Conservation (phyloP, 2,329 filamentous ascomycete genomes). For the Fusarium luffae region DNA sequence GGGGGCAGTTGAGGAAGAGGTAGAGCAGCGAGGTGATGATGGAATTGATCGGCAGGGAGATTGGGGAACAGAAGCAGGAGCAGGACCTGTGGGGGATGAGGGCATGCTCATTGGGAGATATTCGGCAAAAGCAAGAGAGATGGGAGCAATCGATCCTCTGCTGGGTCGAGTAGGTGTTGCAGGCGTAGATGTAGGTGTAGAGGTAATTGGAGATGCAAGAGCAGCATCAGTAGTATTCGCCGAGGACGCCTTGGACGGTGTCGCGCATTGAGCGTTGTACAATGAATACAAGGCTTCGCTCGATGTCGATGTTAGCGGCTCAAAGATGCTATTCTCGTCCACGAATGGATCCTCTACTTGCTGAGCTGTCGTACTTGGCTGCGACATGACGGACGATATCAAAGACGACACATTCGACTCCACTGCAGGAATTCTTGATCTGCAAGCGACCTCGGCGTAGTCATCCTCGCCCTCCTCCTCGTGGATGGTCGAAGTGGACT, state of each 20-base stretch:
- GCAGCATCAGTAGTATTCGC: slow-evolving; percentile 15
- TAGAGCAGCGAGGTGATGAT: slow-evolving; percentile 42
- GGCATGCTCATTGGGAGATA: slow-evolving; percentile 26
- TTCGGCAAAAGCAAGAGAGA: slow-evolving; percentile 26
- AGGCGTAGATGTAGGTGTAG: slow-evolving; percentile 18
- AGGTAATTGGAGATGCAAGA: slow-evolving; percentile 7
- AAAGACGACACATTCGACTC: slow-evolving; percentile 30
- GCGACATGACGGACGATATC: slow-evolving; percentile 30
- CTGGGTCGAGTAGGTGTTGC: slow-evolving; percentile 35
- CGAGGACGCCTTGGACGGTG: slow-evolving; percentile 28
- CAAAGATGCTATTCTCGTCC: slow-evolving; percentile 41
- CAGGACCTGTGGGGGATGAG: slow-evolving; percentile 24
- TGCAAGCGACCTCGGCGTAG: slow-evolving; percentile 40
- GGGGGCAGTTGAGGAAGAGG: slow-evolving; percentile 40
- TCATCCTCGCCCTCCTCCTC: slow-evolving; percentile 57
- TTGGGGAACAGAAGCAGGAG: slow-evolving; percentile 9
- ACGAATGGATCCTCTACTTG: slow-evolving; percentile 40
- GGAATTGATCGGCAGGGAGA: slow-evolving; percentile 25
- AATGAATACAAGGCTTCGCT: slow-evolving; percentile 37
- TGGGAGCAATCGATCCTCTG: slow-evolving; percentile 20
- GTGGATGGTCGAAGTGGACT: slow-evolving; percentile 53
- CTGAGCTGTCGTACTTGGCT: slow-evolving; percentile 25
- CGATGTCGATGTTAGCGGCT: slow-evolving; percentile 38
- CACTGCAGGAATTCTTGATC: slow-evolving; percentile 22
- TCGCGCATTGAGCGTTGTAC: slow-evolving; percentile 43